Evolutionary conservation across 2,329 filamentous ascomycete species (phyloP), one percentile per base, ranked within the genome.

Genomic region (Xylaria hypoxylon): DNA sequence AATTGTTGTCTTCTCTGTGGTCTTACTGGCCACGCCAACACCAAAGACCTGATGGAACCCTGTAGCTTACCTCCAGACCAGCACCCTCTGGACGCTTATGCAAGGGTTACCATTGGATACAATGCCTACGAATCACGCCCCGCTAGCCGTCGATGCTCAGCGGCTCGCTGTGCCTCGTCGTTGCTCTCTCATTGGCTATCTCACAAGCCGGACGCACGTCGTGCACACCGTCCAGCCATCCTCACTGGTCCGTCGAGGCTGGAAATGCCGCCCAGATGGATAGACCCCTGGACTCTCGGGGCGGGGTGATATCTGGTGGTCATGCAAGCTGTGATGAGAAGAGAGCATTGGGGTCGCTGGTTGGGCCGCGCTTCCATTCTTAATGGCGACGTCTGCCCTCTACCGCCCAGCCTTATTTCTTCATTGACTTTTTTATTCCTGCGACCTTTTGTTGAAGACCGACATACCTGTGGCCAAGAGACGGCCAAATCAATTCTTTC

Each of bases 241-340:
- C 72, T 75, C 63, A 77, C 72, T 77, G 76, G 76, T 68, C 71
- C 66, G 62, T 57, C 52, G 52, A 67, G 52, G 61, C 69, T 66
- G 64, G 40, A 70, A 73, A 74, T 75, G 74, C 70, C 75, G 76
- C 73, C 75, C 73, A 69, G 66, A 70, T 69, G 68, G 66, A 59
- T 50, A 66, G 52, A 59, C 57, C 71, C 68, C 70, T 65, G 71
- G 50, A 35, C 57, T 52, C 47, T 68, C 56, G 64, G 59, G 67
- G 70, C 68, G 72, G 72, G 73, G 70, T 68, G 70, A 52, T 53
- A 64, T 70, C 63, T 64, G 65, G 66, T 65, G 59, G 68, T 61
- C 62, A 71, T 73, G 69, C 70, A 69, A 59, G 70, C 65, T 60
- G 62, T 61, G 59, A 60, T 62, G 64, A 50, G 59, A 56, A 44